Evolutionary conservation across 192 early-diverging fungal species (phyloP).

Genomic region (Coemansia sp.): DNA sequence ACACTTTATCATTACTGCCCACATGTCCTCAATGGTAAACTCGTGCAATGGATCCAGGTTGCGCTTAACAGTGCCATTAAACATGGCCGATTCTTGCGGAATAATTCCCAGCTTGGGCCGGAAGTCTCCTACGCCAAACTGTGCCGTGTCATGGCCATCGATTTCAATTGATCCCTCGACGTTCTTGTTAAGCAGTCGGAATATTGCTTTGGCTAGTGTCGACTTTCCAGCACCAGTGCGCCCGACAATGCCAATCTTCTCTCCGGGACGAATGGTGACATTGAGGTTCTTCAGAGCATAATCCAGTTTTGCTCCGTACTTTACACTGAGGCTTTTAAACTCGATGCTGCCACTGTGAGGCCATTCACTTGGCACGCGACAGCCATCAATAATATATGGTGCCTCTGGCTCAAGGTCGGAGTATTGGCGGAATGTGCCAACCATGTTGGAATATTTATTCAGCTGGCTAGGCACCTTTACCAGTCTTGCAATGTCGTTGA

Average conservation of each 20-base stretch:
- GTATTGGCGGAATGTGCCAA: conserved; percentile 61
- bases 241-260: conserved; percentile 71
- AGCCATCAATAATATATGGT: conserved; percentile 20
- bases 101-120: conserved; percentile 59
- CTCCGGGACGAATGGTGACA: conserved; percentile 61
- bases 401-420: conserved; percentile 58
- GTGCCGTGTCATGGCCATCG: conserved; percentile 70
- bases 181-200: conserved; percentile 63
- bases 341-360: conserved; percentile 64
- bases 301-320: conserved; percentile 58
- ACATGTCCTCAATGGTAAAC: conserved; percentile 61
- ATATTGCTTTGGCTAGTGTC: conserved; percentile 62
- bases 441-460: neutral
- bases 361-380: conserved; percentile 58
- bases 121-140: conserved; percentile 58
- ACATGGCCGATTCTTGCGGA: conserved; percentile 67
- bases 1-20: conserved; percentile 59
- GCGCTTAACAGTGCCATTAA: conserved; percentile 61
- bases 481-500: neutral
- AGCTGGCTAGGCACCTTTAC: neutral
- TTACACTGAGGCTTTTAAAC: conserved; percentile 59
- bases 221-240: conserved; percentile 78
- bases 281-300: conserved; percentile 65
- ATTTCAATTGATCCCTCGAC: conserved; percentile 62
- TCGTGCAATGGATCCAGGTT: conserved; percentile 68